Percentiles rank a stretch among this genome's conserved stretches.
These are phyloP conservation scores for Talaromyces ruber DNA, from an alignment of 495 filamentous ascomycete genomes.

Conservation along the genomic window DNA sequence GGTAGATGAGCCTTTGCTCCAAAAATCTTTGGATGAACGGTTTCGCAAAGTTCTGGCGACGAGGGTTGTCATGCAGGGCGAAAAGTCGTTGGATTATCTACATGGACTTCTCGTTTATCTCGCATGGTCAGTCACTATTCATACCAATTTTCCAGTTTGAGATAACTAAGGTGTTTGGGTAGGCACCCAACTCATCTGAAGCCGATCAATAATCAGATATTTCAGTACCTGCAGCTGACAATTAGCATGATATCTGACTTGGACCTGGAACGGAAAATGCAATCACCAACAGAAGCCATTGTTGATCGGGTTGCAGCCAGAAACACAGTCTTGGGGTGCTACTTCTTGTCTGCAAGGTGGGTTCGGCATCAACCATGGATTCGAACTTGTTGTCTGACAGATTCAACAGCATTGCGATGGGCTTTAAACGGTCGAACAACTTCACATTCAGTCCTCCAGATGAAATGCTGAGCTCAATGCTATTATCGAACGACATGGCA, in stretches of 20 bases:
- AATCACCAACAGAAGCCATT: not conserved
- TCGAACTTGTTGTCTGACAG: not conserved
- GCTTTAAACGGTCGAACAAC: not conserved
- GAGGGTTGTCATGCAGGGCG: constrained; percentile 15
- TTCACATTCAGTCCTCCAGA: not conserved
- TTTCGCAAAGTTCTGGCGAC: constrained; percentile 2
- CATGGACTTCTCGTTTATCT: constrained; percentile 32
- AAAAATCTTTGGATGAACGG: not conserved
- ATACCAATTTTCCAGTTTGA: no score
- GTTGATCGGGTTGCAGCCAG: not conserved
- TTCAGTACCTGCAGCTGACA: constrained; percentile 1
- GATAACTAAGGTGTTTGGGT: not conserved
- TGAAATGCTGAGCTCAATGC: not conserved
- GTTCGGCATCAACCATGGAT: not conserved
- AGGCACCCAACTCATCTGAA: constrained; percentile 2
- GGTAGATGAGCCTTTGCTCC: not conserved
- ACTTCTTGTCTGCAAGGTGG: not conserved
- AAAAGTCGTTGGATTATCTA: constrained; percentile 28
- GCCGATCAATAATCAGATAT: constrained; percentile 1
- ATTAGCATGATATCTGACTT: constrained; percentile 1
- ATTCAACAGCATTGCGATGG: constrained; percentile 2
- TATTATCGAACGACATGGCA: not conserved
- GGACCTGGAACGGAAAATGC: not conserved
- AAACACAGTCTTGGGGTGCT: not conserved
- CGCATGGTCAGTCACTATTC: constrained; percentile 24